phyloP scores from a whole-genome alignment of 1,139 yeast species.

The Candida neerlandica region DNA sequence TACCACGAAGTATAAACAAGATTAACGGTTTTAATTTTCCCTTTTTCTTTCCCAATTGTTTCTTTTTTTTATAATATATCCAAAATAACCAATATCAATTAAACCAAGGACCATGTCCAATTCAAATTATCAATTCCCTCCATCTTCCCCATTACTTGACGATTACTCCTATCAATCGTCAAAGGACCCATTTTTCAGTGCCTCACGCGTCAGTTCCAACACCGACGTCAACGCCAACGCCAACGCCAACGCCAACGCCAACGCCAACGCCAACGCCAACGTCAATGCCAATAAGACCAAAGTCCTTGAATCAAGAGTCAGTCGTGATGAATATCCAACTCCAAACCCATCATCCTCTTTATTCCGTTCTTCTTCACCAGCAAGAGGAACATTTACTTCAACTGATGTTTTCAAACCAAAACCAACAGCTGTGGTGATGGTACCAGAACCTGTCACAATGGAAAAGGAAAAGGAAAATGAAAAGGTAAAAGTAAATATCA shows the following conservation, averaged over 20 bases:
- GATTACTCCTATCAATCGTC: slow-evolving; percentile 12
- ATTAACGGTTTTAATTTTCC: background rate
- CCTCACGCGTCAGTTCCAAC: slow-evolving; percentile 14
- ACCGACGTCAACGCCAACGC: slow-evolving; percentile 4
- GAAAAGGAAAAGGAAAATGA: background rate
- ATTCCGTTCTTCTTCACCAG: slow-evolving; percentile 51
- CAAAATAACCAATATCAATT: background rate
- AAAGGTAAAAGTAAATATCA: slow-evolving; percentile 19
- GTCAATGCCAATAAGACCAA: slow-evolving; percentile 1
- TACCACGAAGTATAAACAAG: slow-evolving; percentile 1
- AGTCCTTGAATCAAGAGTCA: slow-evolving; percentile 5
- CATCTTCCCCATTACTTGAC: slow-evolving; percentile 61
- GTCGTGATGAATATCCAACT: slow-evolving; percentile 47
- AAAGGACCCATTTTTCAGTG: slow-evolving; percentile 29
- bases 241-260: slow-evolving; percentile 2
- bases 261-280: background rate
- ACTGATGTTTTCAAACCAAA: slow-evolving; percentile 3
- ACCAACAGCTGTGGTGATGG: background rate
- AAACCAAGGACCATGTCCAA: slow-evolving; percentile 9
- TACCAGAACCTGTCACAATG: background rate
- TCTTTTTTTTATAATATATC: background rate
- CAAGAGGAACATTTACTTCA: slow-evolving; percentile 13
- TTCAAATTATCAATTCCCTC: slow-evolving; percentile 47
- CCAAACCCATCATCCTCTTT: slow-evolving; percentile 59
- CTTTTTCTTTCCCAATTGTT: background rate